Percentiles rank a stretch among this genome's conserved stretches.
phyloP scores from a whole-genome alignment of 768 basidiomycete genomes.

The Coprinopsis sp. region DNA sequence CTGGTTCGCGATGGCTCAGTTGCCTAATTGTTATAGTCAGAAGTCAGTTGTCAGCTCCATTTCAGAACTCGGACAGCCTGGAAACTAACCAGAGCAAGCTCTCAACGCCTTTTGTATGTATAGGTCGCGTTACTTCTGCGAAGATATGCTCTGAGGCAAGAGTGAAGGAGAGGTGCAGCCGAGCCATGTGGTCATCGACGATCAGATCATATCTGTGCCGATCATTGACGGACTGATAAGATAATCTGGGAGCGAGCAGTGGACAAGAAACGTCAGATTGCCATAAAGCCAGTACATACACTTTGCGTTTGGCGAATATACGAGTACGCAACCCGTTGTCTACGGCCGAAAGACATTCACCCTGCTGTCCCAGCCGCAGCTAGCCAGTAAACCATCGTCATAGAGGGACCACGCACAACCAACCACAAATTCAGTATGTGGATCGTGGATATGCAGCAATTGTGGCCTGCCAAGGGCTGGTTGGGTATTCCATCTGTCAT shows the following conservation, averaged over 20 bases:
- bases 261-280: too few species aligned
- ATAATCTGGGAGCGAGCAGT: too few species aligned
- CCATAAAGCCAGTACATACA: slow-evolving; percentile 6
- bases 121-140: too few species aligned
- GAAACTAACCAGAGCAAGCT: slow-evolving; percentile 4
- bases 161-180: too few species aligned
- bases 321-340: slow-evolving; percentile 18
- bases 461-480: slow-evolving; percentile 46
- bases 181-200: too few species aligned
- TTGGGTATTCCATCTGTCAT: slow-evolving; percentile 67
- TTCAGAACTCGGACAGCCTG: slow-evolving; percentile 8
- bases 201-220: too few species aligned
- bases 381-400: slow-evolving; percentile 82
- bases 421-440: slow-evolving; percentile 93
- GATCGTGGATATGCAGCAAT: slow-evolving; percentile 69
- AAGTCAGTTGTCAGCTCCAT: slow-evolving; percentile 13
- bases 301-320: not conserved
- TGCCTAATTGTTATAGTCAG: slow-evolving; percentile 7
- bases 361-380: slow-evolving; percentile 89
- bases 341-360: slow-evolving; percentile 68
- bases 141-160: too few species aligned
- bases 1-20: not conserved
- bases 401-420: slow-evolving; percentile 91
- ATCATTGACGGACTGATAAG: too few species aligned
- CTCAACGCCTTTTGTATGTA: slow-evolving; percentile 6